Base-by-base conservation (phyloP, 2,329 filamentous ascomycete species). In the Sarocladiaceae sp. region DNA sequence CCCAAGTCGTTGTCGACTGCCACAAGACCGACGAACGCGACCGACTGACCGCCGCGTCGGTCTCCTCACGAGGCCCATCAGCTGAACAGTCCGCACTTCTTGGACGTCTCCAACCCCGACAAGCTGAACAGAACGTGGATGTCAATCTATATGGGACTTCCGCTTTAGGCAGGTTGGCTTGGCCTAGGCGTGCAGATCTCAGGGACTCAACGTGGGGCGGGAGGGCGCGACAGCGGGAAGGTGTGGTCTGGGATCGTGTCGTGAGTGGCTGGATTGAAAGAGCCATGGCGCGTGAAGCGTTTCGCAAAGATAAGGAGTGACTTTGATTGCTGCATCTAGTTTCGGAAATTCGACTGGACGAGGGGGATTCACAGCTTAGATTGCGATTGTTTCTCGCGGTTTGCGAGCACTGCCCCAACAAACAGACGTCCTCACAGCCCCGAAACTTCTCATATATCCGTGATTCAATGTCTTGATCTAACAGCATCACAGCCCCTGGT, bases 171-270 rank as follows among this genome's bases (percentile, higher is more conserved):
- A 48, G 44, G 44, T 48, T 48, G 44, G 25, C 26, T 48, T 48
- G 44, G 25, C 44, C 44, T 48, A 48, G 44, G 28, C n/a, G 22
- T 48, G 44, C n/a, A 48, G 44, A 48, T 48, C 44, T 26, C 7
- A 28, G 40, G 40, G 40, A 26, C 40, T 33, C 44, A 28, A 28
- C 44, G 44, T n/a, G 44, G 25, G 44, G 44, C 44, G 44, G 7
- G 28, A 48, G 44, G 26, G 22, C 15, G 23, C 13, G 39, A 25
- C 17, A 22, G 8, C 39, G 8, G n/a, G 44, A 22, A 48, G 44
- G 44, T 48, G 44, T 48, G 44, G 44, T 13, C 26, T 31, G 18
- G 15, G n/a, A 12, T 26, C 44, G n/a, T 15, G 25, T 17, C 23
- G n/a, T 48, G 44, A 48, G 26, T 48, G 44, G 44, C 22, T 25